phyloP scores from a whole-genome alignment of 176 grass and related monocot genomes.

The Paspalum vaginatum region DNA sequence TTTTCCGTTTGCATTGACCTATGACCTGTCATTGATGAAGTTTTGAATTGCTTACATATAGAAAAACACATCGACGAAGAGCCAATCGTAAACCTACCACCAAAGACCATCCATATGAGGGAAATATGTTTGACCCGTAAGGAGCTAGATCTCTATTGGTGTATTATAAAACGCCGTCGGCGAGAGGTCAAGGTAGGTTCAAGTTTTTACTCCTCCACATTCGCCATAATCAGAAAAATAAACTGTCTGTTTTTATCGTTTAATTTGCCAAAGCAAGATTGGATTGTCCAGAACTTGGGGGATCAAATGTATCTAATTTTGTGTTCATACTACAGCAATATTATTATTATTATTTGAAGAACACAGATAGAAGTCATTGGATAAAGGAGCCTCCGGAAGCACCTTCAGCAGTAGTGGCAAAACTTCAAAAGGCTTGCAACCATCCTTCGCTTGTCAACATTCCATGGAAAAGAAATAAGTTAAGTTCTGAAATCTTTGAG shows the following conservation, averaged over 20 bases:
- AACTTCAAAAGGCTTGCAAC: slow-evolving; percentile 79
- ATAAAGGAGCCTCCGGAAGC: too few species aligned
- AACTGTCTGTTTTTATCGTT: too few species aligned
- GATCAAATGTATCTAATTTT: background rate
- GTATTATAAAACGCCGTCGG: slow-evolving; percentile 61
- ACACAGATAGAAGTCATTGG: too few species aligned
- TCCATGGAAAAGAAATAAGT: slow-evolving; percentile 26
- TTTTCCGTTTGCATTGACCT: background rate
- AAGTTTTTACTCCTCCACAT: background rate
- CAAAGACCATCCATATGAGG: slow-evolving; percentile 58
- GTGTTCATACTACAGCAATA: too few species aligned
- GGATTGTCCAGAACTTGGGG: background rate
- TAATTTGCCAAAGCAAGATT: background rate
- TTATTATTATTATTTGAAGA: too few species aligned
- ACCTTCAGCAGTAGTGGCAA: slow-evolving; percentile 30
- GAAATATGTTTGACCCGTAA: slow-evolving; percentile 66
- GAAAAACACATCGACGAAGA: slow-evolving; percentile 74
- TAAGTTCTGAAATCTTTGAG: slow-evolving; percentile 39
- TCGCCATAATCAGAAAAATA: too few species aligned
- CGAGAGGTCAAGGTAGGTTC: slow-evolving; percentile 66
- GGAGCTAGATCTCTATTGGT: slow-evolving; percentile 68
- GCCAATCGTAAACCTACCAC: slow-evolving; percentile 82
- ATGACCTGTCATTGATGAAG: slow-evolving; percentile 12
- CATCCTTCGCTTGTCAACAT: slow-evolving; percentile 70
- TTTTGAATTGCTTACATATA: slow-evolving; percentile 31